These are phyloP conservation scores for Lentinula aciculospora DNA, from an alignment of 768 basidiomycete genomes.

Conservation along the genomic window DNA sequence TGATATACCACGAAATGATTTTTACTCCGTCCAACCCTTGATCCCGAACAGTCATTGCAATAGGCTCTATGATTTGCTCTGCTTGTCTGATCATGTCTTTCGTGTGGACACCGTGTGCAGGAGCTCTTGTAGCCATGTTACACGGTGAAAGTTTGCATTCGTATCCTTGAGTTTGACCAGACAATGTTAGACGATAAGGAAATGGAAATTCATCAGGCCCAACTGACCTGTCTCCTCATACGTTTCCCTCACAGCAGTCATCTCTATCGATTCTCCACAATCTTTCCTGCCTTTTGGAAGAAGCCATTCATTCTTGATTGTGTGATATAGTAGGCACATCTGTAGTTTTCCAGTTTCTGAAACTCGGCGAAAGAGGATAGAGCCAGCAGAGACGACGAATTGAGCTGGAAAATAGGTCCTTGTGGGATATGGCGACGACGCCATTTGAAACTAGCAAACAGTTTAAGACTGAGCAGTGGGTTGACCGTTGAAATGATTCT, in stretches of 20 bases:
- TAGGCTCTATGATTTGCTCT: slow-evolving; percentile 21
- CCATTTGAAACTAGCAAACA: not conserved
- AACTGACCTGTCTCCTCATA: slow-evolving; percentile 52
- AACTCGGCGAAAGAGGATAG: slow-evolving; percentile 29
- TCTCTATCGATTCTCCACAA: slow-evolving; percentile 42
- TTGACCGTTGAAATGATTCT: not conserved
- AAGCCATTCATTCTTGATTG: slow-evolving; percentile 25
- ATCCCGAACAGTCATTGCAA: slow-evolving; percentile 26
- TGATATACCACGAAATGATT: slow-evolving; percentile 49
- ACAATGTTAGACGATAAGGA: not conserved
- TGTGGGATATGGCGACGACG: slow-evolving; percentile 2
- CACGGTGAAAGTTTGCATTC: slow-evolving; percentile 43
- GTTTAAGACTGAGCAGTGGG: not conserved
- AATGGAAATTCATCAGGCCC: no score
- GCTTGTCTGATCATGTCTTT: slow-evolving; percentile 12
- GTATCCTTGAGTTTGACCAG: no score
- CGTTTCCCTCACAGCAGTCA: slow-evolving; percentile 53
- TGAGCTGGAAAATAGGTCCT: slow-evolving; percentile 21
- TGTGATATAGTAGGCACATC: slow-evolving; percentile 33
- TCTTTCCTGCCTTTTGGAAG: slow-evolving; percentile 65
- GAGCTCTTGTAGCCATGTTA: slow-evolving; percentile 51
- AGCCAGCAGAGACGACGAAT: slow-evolving; percentile 37
- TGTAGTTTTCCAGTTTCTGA: slow-evolving; percentile 17
- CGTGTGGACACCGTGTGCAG: slow-evolving; percentile 36
- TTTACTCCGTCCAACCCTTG: slow-evolving; percentile 27